Base-by-base conservation (phyloP, 257 asterid species). In the Rubia yunnanensis region DNA sequence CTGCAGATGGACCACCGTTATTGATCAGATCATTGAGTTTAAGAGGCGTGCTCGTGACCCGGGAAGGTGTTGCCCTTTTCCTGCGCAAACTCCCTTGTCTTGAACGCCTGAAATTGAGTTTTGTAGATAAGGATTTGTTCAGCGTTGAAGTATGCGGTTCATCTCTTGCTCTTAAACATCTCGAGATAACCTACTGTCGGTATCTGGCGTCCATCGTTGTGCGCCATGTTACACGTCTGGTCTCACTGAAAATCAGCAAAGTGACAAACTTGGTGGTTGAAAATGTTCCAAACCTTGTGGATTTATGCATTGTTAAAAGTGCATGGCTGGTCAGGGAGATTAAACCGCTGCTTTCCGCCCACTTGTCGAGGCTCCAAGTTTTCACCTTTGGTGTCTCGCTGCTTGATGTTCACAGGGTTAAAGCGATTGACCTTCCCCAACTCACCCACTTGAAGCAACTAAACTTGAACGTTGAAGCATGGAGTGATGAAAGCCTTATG, bases 221-320 rank as follows among this genome's bases (percentile, higher is more conserved):
- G 28, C 66, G 76, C n/a, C n/a, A n/a, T 10, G 72, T 75, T 46
- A 71, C 78, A 22, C 74, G 77, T 67, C 76, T 83, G 18, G 74
- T 80, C n/a, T 71, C 84, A 70, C 72, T 77, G 72, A 66, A 75
- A 76, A 11, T 59, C 10, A 10, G 68, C 7, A 5, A 8, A 9
- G n/a, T 30, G 48, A 76, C 5, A 35, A 0, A 2, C 14, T 22
- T 50, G 57, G 57, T 50, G 27, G 27, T 50, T 20, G 57, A 22
- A 22, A 50, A 50, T 50, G 27, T 22, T 20, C 27, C 27, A 6
- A 50, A 20, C 13, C 57, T 50, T 1, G 27, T 50, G 57, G 7
- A 50, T 22, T 0, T 50, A 18, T 20, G 27, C 13, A 18, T 50
- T 50, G 57, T 26, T 1, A 26, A 7, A 2, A 13, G 49, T 10